Percentiles rank a stretch among this genome's conserved stretches.
phyloP scores from a whole-genome alignment of 768 basidiomycete species.

The Lepiota venenata region DNA sequence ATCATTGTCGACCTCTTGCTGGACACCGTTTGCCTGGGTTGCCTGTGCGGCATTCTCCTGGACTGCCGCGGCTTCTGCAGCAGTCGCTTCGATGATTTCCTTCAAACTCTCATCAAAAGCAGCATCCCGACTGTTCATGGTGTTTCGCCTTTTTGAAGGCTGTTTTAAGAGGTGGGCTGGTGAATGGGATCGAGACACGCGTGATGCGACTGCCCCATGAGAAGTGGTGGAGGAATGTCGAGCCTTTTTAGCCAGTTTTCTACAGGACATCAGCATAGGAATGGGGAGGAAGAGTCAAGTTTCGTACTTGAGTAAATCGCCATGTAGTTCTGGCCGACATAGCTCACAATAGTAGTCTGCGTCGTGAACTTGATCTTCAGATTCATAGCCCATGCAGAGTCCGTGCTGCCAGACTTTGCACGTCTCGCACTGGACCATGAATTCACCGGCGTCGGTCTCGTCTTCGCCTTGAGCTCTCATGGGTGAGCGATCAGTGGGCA shows the following conservation, averaged over 20 bases:
- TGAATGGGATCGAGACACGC: constrained; percentile 74
- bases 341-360: constrained; percentile 92
- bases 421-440: constrained; percentile 97
- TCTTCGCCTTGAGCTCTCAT: constrained; percentile 49
- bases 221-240: constrained; percentile 65
- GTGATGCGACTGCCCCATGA: constrained; percentile 45
- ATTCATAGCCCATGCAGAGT: constrained; percentile 89
- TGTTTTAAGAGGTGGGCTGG: constrained; percentile 56
- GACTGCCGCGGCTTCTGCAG: constrained; percentile 61
- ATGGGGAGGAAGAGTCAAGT: constrained; percentile 14
- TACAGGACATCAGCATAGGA: constrained; percentile 22
- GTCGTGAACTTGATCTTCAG: constrained; percentile 66
- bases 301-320: constrained; percentile 77
- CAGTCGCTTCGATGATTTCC: constrained; percentile 71
- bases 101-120: constrained; percentile 87
- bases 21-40: constrained; percentile 30
- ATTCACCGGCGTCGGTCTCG: constrained; percentile 82
- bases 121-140: constrained; percentile 97
- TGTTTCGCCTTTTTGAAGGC: constrained; percentile 85
- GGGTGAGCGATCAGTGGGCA: constrained; percentile 15
- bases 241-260: constrained; percentile 59
- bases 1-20: constrained; percentile 47
- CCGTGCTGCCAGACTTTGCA: constrained; percentile 99
- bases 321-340: constrained; percentile 85
- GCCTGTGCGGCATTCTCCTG: constrained; percentile 35